Evolutionary conservation across 768 basidiomycete genomes (phyloP).

Genomic region (Termitomyces sp.): DNA sequence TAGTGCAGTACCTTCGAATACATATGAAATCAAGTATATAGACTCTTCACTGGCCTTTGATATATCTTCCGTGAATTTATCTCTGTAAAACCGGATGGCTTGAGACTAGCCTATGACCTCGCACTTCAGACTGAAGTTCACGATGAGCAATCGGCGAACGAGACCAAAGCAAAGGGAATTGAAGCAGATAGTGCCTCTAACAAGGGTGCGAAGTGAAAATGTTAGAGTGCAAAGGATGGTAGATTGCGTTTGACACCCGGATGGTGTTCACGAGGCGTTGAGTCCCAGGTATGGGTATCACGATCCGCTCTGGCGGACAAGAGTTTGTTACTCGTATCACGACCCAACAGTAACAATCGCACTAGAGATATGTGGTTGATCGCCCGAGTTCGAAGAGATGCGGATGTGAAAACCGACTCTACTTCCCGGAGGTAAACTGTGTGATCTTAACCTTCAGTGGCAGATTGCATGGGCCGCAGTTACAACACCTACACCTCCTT

Average conservation of each 20-base stretch:
- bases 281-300: slow-evolving; percentile 42
- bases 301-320: slow-evolving; percentile 42
- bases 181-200: slow-evolving; percentile 31
- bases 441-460: slow-evolving; percentile 46
- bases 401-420: slow-evolving; percentile 24
- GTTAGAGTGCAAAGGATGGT: slow-evolving; percentile 34
- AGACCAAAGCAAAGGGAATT: background rate
- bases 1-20: slow-evolving; percentile 11
- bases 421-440: slow-evolving; percentile 43
- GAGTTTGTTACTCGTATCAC: slow-evolving; percentile 43
- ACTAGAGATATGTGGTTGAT: slow-evolving; percentile 40
- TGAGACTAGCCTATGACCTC: slow-evolving; percentile 37
- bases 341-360: slow-evolving; percentile 37
- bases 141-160: slow-evolving; percentile 37
- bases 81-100: slow-evolving; percentile 26
- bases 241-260: slow-evolving; percentile 37
- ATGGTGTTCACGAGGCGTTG: slow-evolving; percentile 37
- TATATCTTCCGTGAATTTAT: slow-evolving; percentile 34
- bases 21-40: background rate
- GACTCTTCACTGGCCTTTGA: no score
- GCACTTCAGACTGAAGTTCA: slow-evolving; percentile 50
- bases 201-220: slow-evolving; percentile 33
- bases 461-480: slow-evolving; percentile 38
- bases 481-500: slow-evolving; percentile 37
- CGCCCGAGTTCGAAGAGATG: slow-evolving; percentile 24